Evolutionary conservation across 345 rosid species (phyloP).

Genomic region (Combretum micranthum): DNA sequence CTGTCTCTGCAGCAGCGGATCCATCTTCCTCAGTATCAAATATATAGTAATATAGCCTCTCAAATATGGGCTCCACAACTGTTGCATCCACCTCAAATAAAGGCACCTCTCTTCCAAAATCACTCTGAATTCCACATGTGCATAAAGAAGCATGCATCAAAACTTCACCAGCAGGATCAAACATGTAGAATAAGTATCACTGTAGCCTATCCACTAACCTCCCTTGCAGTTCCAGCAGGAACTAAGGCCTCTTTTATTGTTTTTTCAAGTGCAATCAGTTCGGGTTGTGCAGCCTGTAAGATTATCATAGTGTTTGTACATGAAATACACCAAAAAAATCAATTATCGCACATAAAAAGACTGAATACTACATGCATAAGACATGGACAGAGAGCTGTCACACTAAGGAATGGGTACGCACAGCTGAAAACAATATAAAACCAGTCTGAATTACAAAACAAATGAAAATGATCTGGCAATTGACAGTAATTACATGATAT

Average conservation of each 20-base stretch:
- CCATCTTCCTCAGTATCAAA: conserved; percentile 59
- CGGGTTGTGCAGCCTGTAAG: conserved; percentile 75
- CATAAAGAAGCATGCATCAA: conserved; percentile 3
- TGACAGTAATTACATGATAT: conserved; percentile 54
- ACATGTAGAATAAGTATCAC: too few species aligned
- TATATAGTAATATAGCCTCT: conserved; percentile 65
- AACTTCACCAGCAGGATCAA: too few species aligned
- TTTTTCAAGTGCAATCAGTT: conserved; percentile 83
- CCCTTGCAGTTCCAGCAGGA: conserved; percentile 83
- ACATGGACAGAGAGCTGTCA: too few species aligned
- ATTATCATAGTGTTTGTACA: too few species aligned
- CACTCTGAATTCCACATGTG: conserved; percentile 31
- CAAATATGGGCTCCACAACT: conserved; percentile 68
- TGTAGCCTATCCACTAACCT: conserved; percentile 33
- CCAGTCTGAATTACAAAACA: too few species aligned
- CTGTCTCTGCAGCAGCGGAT: conserved; percentile 42
- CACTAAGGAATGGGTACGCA: too few species aligned
- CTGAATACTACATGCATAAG: too few species aligned
- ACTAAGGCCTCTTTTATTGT: conserved; percentile 75
- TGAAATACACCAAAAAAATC: too few species aligned
- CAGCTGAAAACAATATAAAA: too few species aligned
- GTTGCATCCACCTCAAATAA: conserved; percentile 90
- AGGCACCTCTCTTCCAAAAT: conserved; percentile 90
- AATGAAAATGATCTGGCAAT: not conserved
- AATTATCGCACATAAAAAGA: too few species aligned